phyloP scores from a whole-genome alignment of 768 basidiomycete species.

The Trametes coccinea region DNA sequence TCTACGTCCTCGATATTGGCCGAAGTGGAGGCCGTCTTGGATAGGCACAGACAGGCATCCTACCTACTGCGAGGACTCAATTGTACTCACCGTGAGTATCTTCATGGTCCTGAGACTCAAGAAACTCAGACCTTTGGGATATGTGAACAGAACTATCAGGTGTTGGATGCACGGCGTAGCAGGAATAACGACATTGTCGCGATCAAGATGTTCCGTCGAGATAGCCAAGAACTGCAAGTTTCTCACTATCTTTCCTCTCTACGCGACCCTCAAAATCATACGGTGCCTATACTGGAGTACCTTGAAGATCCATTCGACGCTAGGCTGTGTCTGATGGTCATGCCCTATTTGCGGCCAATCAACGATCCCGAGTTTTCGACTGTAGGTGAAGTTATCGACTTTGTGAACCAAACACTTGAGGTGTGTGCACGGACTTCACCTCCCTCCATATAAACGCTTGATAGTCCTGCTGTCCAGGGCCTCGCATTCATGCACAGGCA shows the following conservation, averaged over 20 bases:
- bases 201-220: neutral
- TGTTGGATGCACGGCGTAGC: neutral
- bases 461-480: slow-evolving; percentile 14
- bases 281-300: slow-evolving; percentile 24
- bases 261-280: slow-evolving; percentile 23
- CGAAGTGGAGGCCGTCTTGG: slow-evolving; percentile 20
- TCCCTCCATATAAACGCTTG: neutral
- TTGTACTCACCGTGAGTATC: slow-evolving; percentile 2
- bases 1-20: slow-evolving; percentile 23
- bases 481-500: slow-evolving; percentile 28
- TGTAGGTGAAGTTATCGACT: slow-evolving; percentile 25
- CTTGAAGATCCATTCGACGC: slow-evolving; percentile 21
- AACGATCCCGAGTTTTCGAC: slow-evolving; percentile 29
- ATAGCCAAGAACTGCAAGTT: neutral
- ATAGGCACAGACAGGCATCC: slow-evolving; percentile 16
- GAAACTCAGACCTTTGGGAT: too few species aligned
- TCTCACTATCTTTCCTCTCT: neutral
- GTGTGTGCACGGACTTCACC: neutral
- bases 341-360: slow-evolving; percentile 29
- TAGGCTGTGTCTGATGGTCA: slow-evolving; percentile 22
- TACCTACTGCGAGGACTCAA: slow-evolving; percentile 19
- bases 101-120: too few species aligned
- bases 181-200: neutral
- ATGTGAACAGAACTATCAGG: neutral
- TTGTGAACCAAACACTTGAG: slow-evolving; percentile 23